Conservation (phyloP, 2,329 filamentous ascomycete species). For the Trichophyton benhamiae region DNA sequence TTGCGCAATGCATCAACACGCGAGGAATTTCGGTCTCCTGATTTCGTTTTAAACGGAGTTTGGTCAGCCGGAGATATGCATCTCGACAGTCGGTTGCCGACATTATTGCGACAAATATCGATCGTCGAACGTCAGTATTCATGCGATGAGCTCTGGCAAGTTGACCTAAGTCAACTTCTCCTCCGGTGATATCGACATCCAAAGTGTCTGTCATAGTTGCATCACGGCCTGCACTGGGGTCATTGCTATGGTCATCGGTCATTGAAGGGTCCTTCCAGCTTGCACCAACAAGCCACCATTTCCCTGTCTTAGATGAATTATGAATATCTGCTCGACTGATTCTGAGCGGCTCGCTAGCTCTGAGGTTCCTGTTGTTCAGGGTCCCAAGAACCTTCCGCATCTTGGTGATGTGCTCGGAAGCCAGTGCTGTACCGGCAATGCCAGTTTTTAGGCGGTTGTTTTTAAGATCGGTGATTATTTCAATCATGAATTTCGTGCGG, state of each 20-base stretch:
- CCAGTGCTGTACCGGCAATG: conserved; percentile 55
- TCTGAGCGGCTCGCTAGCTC: conserved; percentile 67
- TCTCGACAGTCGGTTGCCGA: conserved; percentile 74
- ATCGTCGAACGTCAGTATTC: conserved; percentile 72
- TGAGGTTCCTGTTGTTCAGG: conserved; percentile 52
- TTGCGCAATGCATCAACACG: conserved; percentile 76
- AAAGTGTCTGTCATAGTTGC: conserved; percentile 12
- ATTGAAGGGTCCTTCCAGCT: conserved; percentile 51
- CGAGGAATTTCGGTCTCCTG: conserved; percentile 78
- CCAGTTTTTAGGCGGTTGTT: conserved; percentile 81
- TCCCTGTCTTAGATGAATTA: conserved; percentile 73
- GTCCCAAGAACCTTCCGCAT: conserved; percentile 83
- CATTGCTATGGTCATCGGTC: conserved; percentile 14
- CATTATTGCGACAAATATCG: conserved; percentile 89
- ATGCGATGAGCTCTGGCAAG: conserved; percentile 74
- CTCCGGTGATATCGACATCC: conserved; percentile 33
- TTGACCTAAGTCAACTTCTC: conserved; percentile 51
- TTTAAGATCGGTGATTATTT: conserved; percentile 86
- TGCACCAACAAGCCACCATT: conserved; percentile 98
- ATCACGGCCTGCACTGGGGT: conserved; percentile 16
- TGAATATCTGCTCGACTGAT: conserved; percentile 72
- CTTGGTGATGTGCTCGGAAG: conserved; percentile 68
- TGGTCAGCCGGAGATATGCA: conserved; percentile 64
- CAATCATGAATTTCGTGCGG: conserved; percentile 93
- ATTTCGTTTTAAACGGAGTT: conserved; percentile 71